Evolutionary conservation across 768 basidiomycete species (phyloP), one percentile per base, ranked within the genome.

Genomic region (Tricholomella constricta): DNA sequence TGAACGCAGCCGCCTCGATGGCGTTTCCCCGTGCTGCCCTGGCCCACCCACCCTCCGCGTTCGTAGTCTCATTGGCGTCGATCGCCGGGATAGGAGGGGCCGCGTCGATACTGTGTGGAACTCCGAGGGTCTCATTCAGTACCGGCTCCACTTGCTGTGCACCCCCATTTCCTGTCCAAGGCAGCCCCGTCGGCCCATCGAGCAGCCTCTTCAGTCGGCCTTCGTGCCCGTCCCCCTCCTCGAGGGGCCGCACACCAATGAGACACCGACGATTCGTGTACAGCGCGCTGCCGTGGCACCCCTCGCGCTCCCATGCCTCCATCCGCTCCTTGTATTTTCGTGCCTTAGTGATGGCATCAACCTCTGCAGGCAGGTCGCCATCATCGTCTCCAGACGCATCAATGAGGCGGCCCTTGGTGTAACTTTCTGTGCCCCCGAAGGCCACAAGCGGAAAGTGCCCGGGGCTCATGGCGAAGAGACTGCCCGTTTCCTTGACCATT

Each of bases 401-500:
- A 20, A 69, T 63, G 22, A 68, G 58, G 14, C 51, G 47, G 12
- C 53, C 48, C 31, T 51, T 62, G 7, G 49, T 40, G 40, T 60
- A 45, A 23, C 42, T 41, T 37, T 72, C 66, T 10, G 58, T 54
- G 4, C 70, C 68, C 2, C 83, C 78, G 60, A 92, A 91, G 4
- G 81, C 84, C 54, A 96, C 88, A 9, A 98, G 77, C 0, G 95
- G 96, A 64, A 82, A 98, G 7, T 80, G 80, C 10, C 80, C 76
- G 0, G 90, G 87, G 57, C 89, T 89, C 83, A 98, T 88, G 17
- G 91, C 94, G 61, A 85, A 96, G 1, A 97, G 76, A 36, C 88
- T 89, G 2, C 80, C 84, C 0, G 80, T 82, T 63, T 86, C 83
- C 41, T 83, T 79, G 14, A 94, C 79, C 15, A 89, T 71, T 2